Conservation (phyloP, 83 land plant genomes). For the Picea abies region DNA sequence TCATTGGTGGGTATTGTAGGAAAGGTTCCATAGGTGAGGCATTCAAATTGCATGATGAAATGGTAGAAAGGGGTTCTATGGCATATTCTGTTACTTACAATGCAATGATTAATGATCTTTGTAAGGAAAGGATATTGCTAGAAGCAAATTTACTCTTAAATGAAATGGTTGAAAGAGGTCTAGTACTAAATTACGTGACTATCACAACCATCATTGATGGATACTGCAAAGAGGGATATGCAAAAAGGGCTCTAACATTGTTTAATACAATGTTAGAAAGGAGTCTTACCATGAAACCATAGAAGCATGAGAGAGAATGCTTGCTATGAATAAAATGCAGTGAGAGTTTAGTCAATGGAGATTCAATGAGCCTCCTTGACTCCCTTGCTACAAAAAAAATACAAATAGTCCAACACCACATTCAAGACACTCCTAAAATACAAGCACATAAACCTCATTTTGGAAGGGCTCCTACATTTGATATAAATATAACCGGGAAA, state of each 20-base stretch:
- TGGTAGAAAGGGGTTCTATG: conserved; percentile 48
- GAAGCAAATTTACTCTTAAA: conserved; percentile 53
- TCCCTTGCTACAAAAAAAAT: too few relatives aligned
- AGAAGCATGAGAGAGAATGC: too few relatives aligned
- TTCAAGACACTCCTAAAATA: too few relatives aligned
- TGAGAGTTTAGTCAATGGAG: too few relatives aligned
- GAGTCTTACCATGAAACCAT: conserved; percentile 15
- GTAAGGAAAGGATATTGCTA: too few relatives aligned
- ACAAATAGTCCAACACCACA: too few relatives aligned
- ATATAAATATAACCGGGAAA: too few relatives aligned
- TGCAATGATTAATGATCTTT: conserved; percentile 59
- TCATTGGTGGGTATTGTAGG: conserved; percentile 62
- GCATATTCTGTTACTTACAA: conserved; percentile 76
- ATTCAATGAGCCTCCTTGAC: too few relatives aligned
- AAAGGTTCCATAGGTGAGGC: conserved; percentile 54
- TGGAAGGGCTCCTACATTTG: too few relatives aligned
- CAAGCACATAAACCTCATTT: too few relatives aligned
- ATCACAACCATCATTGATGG: conserved; percentile 69
- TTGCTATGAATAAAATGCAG: too few relatives aligned
- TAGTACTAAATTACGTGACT: conserved; percentile 61
- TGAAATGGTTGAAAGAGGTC: conserved; percentile 69
- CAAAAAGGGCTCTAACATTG: conserved; percentile 46
- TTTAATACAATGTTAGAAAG: conserved; percentile 47
- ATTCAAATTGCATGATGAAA: conserved; percentile 61
- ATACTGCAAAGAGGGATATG: conserved; percentile 49